Evolutionary conservation across 2,329 filamentous ascomycete genomes (phyloP), one percentile per base, ranked within the genome.

Genomic region (Fusarium euwallaceae): DNA sequence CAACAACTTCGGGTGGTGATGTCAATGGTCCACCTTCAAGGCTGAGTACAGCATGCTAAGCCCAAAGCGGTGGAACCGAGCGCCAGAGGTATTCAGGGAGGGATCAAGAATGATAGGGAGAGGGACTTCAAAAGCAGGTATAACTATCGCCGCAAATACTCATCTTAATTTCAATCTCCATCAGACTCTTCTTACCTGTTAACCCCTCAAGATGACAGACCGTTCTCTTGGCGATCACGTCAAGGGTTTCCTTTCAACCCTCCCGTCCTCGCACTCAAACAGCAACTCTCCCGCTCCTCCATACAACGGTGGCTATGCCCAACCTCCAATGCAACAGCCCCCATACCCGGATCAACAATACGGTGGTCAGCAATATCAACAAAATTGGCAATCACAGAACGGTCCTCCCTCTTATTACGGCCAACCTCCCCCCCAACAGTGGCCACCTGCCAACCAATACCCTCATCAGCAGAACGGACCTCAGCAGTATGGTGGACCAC

Each of bases 371-470:
- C 48, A 55, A 2, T 32, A 48, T 17, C 60, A 34, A 17, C 43
- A 62, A 51, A 29, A 62, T 37, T 62, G 60, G 60, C 29, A 45
- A 16, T 45, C 60, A 4, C 60, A 51, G 4, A 62, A 62, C 4
- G 22, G 60, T 2, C 27, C 27, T 4, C 27, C n/a, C 14, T 45
- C 41, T 29, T 34, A 51, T 10, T 51, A 62, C 20, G 60, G 60
- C 0, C 60, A 62, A 20, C 60, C 60, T 51, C 39, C 59, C n/a
- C 60, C 56, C 22, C 56, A 62, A 11, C 60, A 62, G 10, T 61
- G 39, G 37, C 39, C 59, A 9, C 37, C 17, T 4, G n/a, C 22
- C 12, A 45, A 27, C 36, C 59, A 61, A 22, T 20, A 62, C 20
- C 32, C 43, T 8, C 60, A 29, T 2, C 41, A 62, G n/a, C 22